phyloP scores from a whole-genome alignment of 495 filamentous ascomycete species.

The Chaetomium fimeti region DNA sequence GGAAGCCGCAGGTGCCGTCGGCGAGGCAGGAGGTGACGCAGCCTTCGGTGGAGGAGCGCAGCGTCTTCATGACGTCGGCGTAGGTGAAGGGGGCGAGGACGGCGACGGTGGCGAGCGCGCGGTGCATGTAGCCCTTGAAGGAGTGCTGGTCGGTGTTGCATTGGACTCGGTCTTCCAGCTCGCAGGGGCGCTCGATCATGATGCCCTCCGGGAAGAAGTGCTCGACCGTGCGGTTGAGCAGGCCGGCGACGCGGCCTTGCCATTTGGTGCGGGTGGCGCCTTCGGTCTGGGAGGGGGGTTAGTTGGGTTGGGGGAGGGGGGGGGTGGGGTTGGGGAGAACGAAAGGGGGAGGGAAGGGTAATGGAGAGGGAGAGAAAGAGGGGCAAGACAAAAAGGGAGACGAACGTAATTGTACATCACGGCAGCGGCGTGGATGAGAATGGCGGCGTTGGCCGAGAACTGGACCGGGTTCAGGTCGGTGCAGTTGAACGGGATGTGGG shows the following conservation, averaged over 20 bases:
- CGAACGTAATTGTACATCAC: constrained; percentile 65
- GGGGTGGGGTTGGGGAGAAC: constrained; percentile 13
- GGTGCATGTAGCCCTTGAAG: constrained; percentile 86
- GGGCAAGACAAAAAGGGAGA: not conserved
- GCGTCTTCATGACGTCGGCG: constrained; percentile 57
- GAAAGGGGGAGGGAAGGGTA: not conserved
- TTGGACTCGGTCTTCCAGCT: constrained; percentile 41
- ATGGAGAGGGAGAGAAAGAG: constrained; percentile 13
- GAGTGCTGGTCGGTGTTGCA: constrained; percentile 76
- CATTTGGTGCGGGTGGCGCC: constrained; percentile 40
- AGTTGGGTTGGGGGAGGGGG: not conserved
- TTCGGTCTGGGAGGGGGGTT: constrained; percentile 42
- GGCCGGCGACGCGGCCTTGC: constrained; percentile 51
- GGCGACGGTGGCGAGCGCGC: constrained; percentile 69
- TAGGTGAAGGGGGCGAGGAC: constrained; percentile 68
- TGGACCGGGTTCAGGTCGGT: constrained; percentile 52
- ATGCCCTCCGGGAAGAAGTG: constrained; percentile 58
- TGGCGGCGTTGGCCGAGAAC: constrained; percentile 70
- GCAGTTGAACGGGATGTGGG: constrained; percentile 50
- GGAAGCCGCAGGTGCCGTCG: constrained; percentile 64
- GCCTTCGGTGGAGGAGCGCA: constrained; percentile 62
- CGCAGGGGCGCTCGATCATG: constrained; percentile 69
- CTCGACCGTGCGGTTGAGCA: constrained; percentile 52
- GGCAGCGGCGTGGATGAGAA: constrained; percentile 64
- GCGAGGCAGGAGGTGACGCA: constrained; percentile 67